Evolutionary conservation across 495 filamentous ascomycete genomes (phyloP).

Genomic region (Penicillium cinerascens): DNA sequence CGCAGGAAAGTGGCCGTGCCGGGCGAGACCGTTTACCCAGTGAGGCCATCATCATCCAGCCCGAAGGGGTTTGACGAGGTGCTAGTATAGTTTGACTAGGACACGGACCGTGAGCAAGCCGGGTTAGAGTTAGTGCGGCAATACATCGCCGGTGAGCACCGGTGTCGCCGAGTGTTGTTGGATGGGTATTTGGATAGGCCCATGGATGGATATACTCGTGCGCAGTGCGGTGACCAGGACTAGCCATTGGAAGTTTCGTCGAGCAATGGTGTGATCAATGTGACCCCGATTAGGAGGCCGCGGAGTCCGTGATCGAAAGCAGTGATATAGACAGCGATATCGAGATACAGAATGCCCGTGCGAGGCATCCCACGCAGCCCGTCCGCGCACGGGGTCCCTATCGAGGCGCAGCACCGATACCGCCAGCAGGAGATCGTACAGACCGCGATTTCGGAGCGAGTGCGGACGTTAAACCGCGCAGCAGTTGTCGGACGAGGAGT

Average conservation of each 20-base stretch:
- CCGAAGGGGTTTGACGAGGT: background rate
- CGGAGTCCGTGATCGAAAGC: too few species aligned
- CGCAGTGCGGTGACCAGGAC: background rate
- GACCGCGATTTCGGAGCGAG: too few species aligned
- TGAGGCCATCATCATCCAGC: background rate
- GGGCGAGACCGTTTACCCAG: conserved; percentile 12
- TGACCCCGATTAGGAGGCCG: background rate
- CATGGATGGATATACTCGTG: background rate
- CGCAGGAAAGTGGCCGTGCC: conserved; percentile 23
- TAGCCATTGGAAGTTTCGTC: background rate
- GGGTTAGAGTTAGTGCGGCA: background rate
- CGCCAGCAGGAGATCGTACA: too few species aligned
- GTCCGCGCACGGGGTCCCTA: too few species aligned
- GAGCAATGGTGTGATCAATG: background rate
- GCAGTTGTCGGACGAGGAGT: too few species aligned
- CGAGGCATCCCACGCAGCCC: too few species aligned
- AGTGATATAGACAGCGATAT: too few species aligned
- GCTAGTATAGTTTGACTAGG: background rate
- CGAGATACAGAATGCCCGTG: too few species aligned
- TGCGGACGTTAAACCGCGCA: too few species aligned
- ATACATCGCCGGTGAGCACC: background rate
- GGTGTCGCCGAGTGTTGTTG: background rate
- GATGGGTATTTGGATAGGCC: background rate
- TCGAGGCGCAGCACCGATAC: too few species aligned
- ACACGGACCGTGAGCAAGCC: background rate